phyloP scores from a whole-genome alignment of 2,329 filamentous ascomycete genomes.

The Monilinia aucupariae region DNA sequence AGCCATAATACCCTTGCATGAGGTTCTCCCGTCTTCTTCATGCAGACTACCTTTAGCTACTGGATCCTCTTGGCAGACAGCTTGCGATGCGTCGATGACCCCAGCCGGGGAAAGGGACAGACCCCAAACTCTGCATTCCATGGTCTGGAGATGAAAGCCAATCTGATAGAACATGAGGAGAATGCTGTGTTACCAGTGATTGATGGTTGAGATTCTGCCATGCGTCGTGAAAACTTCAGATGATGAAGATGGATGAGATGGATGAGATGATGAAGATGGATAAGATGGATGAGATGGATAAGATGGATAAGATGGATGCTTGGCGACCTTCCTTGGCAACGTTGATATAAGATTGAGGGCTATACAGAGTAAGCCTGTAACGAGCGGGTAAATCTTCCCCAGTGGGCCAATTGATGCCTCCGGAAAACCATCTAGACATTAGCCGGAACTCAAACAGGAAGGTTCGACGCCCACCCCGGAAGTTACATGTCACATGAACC shows the following conservation, averaged over 20 bases:
- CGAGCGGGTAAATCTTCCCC: neutral
- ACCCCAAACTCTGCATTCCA: neutral
- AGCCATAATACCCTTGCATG: neutral
- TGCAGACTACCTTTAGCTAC: conserved; percentile 1
- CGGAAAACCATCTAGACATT: neutral
- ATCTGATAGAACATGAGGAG: neutral
- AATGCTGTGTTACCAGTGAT: conserved; percentile 1
- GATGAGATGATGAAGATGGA: too few relatives aligned
- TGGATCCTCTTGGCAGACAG: conserved; percentile 4
- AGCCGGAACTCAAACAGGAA: conserved; percentile 4
- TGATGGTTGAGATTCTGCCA: neutral
- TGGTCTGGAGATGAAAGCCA: neutral
- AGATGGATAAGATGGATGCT: too few relatives aligned
- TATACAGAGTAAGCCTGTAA: neutral
- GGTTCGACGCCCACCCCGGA: neutral
- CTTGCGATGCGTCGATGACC: neutral
- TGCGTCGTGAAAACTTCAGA: neutral
- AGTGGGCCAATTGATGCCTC: neutral
- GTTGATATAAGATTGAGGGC: neutral
- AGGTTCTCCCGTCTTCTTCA: neutral
- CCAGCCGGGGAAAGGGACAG: neutral
- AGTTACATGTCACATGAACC: neutral
- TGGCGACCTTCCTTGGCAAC: neutral
- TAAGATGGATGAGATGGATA: too few relatives aligned
- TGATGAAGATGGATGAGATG: too few relatives aligned